Conservation (phyloP, 2,329 filamentous ascomycete genomes). For the Fusarium sp. region DNA sequence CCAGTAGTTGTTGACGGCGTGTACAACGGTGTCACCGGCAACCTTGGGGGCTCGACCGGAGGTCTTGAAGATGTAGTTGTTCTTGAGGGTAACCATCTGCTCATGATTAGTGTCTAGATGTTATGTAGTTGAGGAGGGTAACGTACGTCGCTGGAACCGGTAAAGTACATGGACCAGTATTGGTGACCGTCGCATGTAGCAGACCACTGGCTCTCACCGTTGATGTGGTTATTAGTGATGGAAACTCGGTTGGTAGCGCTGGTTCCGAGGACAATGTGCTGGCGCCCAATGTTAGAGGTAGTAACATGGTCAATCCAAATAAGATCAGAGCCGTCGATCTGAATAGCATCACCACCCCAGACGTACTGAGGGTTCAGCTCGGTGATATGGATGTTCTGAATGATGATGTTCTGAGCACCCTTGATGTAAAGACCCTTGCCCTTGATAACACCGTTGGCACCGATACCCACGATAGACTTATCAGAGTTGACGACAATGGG, state of each 20-base stretch:
- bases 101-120: not conserved
- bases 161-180: constrained; percentile 71
- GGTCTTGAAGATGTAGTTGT: constrained; percentile 71
- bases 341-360: constrained; percentile 71
- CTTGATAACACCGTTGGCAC: constrained; percentile 65
- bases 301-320: constrained; percentile 67
- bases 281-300: constrained; percentile 68
- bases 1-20: constrained; percentile 74
- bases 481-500: constrained; percentile 67
- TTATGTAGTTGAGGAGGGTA: accelerated
- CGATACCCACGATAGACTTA: constrained; percentile 68
- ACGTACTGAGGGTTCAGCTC: constrained; percentile 68
- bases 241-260: constrained; percentile 66
- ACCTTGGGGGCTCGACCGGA: constrained; percentile 70
- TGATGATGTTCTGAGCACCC: constrained; percentile 66
- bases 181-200: constrained; percentile 69
- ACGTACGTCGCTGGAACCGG: constrained; percentile 61
- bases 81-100: constrained; percentile 64
- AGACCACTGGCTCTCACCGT: constrained; percentile 66
- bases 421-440: constrained; percentile 66
- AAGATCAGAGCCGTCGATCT: constrained; percentile 59
- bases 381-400: constrained; percentile 69
- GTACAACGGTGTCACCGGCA: constrained; percentile 65
- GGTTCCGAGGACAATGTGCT: constrained; percentile 70
- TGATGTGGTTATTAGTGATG: constrained; percentile 67